Conservation (phyloP, 2,329 filamentous ascomycete genomes). For the Pseudogymnoascus sp. region DNA sequence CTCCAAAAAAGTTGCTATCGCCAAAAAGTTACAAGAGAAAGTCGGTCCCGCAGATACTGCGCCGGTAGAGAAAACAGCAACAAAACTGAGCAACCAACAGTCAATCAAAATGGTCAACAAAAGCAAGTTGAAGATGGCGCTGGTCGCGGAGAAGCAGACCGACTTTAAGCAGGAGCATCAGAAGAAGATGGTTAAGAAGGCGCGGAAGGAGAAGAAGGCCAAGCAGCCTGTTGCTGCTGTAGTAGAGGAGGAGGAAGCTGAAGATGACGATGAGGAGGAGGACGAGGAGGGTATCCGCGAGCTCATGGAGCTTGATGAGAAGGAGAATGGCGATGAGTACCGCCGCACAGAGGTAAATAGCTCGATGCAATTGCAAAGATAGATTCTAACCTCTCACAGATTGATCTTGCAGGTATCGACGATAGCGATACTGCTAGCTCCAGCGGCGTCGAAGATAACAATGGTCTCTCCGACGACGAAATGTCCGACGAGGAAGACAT, state of each 20-base stretch:
- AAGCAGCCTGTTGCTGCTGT: constrained; percentile 25
- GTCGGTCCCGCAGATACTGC: constrained; percentile 4
- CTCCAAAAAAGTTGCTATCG: constrained; percentile 10
- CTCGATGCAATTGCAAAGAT: constrained; percentile 8
- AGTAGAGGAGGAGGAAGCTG: constrained; percentile 37
- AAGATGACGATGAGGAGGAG: constrained; percentile 33
- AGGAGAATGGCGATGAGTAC: constrained; percentile 34
- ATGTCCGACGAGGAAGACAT: constrained; percentile 78
- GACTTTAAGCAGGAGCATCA: constrained; percentile 42
- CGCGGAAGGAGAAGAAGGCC: constrained; percentile 30
- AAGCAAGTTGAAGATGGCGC: constrained; percentile 45
- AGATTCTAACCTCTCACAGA: constrained; percentile 28
- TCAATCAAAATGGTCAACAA: constrained; percentile 29
- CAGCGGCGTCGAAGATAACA: constrained; percentile 46
- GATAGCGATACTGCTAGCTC: constrained; percentile 56
- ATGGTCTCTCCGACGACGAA: constrained; percentile 39
- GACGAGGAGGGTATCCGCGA: constrained; percentile 22
- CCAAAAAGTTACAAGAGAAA: constrained; percentile 9
- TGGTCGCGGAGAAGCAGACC: constrained; percentile 47
- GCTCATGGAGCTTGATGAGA: constrained; percentile 27
- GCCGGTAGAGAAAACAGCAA: background rate
- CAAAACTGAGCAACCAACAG: background rate
- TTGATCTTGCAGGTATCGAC: constrained; percentile 49
- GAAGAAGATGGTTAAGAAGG: constrained; percentile 31
- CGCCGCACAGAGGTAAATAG: constrained; percentile 32